phyloP scores from a whole-genome alignment of 441 rosid genomes.

The Pelargonium cotyledonis region DNA sequence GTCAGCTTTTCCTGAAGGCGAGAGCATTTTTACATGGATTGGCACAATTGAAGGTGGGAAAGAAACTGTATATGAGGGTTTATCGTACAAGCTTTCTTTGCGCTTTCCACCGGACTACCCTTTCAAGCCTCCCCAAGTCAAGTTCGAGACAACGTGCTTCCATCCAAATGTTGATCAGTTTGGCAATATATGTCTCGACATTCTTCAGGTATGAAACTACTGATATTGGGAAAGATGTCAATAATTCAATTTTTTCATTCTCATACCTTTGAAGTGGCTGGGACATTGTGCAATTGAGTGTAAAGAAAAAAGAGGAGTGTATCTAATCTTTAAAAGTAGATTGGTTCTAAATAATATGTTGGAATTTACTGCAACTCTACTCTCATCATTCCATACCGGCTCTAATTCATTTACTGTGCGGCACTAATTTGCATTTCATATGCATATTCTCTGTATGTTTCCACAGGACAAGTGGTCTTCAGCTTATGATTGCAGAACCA shows the following conservation, averaged over 20 bases:
- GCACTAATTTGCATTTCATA: not conserved
- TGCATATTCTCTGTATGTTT: not conserved
- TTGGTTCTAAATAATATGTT: not conserved
- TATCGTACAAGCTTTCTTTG: constrained; percentile 51
- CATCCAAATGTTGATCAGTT: constrained; percentile 65
- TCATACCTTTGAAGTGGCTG: not conserved
- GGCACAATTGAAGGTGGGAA: constrained; percentile 62
- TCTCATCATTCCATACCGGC: no score
- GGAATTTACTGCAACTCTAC: not conserved
- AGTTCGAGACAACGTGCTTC: constrained; percentile 56
- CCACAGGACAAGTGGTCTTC: constrained; percentile 4
- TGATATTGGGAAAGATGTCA: not conserved
- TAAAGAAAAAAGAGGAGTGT: not conserved
- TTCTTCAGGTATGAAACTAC: constrained; percentile 47
- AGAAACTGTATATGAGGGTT: constrained; percentile 51
- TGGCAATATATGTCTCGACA: constrained; percentile 69
- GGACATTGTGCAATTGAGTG: not conserved
- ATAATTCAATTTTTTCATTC: not conserved
- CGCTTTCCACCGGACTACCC: constrained; percentile 55
- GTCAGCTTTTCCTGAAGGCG: constrained; percentile 33
- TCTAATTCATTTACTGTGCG: not conserved
- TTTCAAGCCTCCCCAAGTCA: constrained; percentile 64
- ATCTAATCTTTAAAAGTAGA: not conserved
- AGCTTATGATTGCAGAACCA: constrained; percentile 1
- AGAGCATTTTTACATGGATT: constrained; percentile 34